Base-by-base conservation (phyloP, 768 basidiomycete genomes). In the Galerina marginata region DNA sequence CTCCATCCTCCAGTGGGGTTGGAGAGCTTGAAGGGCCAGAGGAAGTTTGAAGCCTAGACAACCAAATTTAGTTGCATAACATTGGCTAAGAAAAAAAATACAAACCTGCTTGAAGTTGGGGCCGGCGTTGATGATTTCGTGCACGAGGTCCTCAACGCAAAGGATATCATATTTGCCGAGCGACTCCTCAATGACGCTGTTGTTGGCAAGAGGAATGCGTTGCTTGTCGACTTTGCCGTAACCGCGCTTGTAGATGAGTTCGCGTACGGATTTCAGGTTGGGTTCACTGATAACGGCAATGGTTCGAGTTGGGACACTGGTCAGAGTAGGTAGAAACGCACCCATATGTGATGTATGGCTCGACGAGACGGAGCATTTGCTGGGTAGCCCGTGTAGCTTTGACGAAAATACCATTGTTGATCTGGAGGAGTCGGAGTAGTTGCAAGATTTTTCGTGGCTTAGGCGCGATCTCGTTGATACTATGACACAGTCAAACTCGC, bases 1-100 rank as follows among this genome's bases (percentile, higher is more conserved):
- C 94, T 90, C 96, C 95, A 99, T 68, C 97, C 97, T 66, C 97
- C 96, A 65, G 86, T 98, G 57, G 97, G 96, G 88, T 98, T 98
- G 71, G 95, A 98, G 64, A 99, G 92, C 77, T 99, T 99, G 87
- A 99, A 98, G 25, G 97, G 97, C 96, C 96, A 99, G 55, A 99
- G 89, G 88, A 96, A 96, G 86, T 95, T 96, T 67, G 91, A 87
- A 59, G 89, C 91, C 90, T 91, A 44, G 15, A 20, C 3, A 48
- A 40, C 26, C n/a, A 42, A 43, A 39, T 14, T 65, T 11, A 23
- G 36, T 60, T 25, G 37, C 6, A 10, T 29, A 1, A 14, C 39
- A 49, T n/a, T 4, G 55, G 5, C 29, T 15, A 26, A 33, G n/a
- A 1, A 6, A 26, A 9, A 39, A 20, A 38, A 54, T 33, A 76